A percentile compares a stretch with the other conserved stretches of the same genome.
phyloP scores from a whole-genome alignment of 2,329 filamentous ascomycete genomes.

The Aspergillus piperis region DNA sequence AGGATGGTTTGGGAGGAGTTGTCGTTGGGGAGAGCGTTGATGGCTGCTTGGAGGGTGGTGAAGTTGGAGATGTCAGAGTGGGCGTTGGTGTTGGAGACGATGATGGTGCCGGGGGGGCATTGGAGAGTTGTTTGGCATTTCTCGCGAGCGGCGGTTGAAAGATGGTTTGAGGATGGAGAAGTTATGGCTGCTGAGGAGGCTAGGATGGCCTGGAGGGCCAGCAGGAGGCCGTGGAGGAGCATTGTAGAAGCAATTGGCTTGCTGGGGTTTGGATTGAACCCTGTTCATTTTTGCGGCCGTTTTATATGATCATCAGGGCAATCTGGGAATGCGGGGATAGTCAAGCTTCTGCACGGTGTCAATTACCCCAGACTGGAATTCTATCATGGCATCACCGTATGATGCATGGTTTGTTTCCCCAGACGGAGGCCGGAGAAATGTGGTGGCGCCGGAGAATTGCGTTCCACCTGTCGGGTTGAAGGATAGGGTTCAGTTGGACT shows the following conservation, averaged over 20 bases:
- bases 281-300: neutral
- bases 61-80: constrained; percentile 25
- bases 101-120: constrained; percentile 32
- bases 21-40: constrained; percentile 50
- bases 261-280: neutral
- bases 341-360: constrained; percentile 5
- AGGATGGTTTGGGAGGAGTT: constrained; percentile 57
- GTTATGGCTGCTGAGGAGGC: constrained; percentile 10
- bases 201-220: constrained; percentile 8
- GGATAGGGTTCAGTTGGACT: neutral
- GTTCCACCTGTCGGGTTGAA: constrained; percentile 21
- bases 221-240: neutral
- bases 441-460: constrained; percentile 21
- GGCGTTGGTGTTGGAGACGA: constrained; percentile 26
- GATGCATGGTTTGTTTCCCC: neutral
- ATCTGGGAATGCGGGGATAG: constrained; percentile 2
- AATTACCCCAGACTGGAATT: neutral
- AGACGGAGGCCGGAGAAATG: constrained; percentile 25
- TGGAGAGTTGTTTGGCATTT: constrained; percentile 28
- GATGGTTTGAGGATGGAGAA: neutral
- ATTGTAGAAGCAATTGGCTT: neutral
- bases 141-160: constrained; percentile 19
- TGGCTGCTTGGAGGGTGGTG: constrained; percentile 50
- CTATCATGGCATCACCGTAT: constrained; percentile 2
- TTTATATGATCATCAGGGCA: neutral